A percentile compares a stretch with the other conserved stretches of the same genome.
phyloP scores from a whole-genome alignment of 257 asterid genomes.

The Solanum piurae region DNA sequence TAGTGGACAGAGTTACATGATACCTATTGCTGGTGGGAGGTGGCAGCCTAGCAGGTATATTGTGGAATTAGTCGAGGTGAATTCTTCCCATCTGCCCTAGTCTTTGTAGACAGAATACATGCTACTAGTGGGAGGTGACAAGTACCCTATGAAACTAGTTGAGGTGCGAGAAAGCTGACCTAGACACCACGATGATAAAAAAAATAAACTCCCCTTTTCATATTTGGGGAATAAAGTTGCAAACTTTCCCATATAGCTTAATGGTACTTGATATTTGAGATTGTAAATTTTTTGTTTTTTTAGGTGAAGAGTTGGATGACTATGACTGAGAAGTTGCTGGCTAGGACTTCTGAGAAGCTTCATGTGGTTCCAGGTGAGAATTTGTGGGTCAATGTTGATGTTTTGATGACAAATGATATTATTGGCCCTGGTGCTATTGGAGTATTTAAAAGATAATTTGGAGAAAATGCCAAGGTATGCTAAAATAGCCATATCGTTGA shows the following conservation, averaged over 20 bases:
- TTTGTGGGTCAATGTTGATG: conserved; percentile 79
- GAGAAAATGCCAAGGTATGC: conserved; percentile 80
- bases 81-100: neutral
- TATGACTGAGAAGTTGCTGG: conserved; percentile 87
- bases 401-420: conserved; percentile 92
- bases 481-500: neutral
- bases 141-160: neutral
- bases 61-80: neutral
- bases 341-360: conserved; percentile 68
- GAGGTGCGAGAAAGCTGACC: neutral
- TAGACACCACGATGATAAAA: neutral
- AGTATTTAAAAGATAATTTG: conserved; percentile 84
- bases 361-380: conserved; percentile 85
- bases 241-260: neutral
- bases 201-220: neutral
- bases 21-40: no score
- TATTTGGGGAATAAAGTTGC: neutral
- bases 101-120: neutral
- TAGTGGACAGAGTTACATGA: neutral
- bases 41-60: neutral
- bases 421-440: conserved; percentile 83
- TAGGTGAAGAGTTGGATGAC: conserved; percentile 91
- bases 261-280: neutral
- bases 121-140: neutral
- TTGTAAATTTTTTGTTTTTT: neutral